Conservation (phyloP, 176 grass and related monocot species). For the Triticum urartu region DNA sequence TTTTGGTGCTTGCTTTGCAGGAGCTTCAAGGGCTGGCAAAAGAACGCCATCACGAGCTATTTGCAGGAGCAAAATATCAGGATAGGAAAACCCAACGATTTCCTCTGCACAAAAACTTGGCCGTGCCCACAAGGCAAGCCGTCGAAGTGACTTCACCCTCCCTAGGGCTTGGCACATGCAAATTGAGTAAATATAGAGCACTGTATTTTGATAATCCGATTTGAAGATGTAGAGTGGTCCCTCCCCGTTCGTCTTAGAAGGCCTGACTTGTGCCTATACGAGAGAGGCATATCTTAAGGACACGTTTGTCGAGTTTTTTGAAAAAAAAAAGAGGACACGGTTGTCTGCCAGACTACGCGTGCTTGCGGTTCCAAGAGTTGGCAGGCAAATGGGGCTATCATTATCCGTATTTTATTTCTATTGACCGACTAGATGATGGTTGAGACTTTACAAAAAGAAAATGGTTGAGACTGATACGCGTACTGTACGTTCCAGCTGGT, state of each 20-base stretch:
- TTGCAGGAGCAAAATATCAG: slow-evolving; percentile 69
- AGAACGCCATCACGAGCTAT: slow-evolving; percentile 73
- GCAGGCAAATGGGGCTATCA: not conserved
- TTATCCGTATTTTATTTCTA: not conserved
- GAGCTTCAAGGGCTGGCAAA: slow-evolving; percentile 98
- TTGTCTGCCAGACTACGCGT: not conserved
- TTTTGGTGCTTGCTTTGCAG: slow-evolving; percentile 37
- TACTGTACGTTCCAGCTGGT: not conserved
- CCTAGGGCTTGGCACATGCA: not conserved
- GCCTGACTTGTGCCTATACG: not conserved
- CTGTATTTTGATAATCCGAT: not conserved
- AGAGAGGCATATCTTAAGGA: not conserved
- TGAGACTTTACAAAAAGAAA: not conserved
- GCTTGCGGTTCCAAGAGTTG: not conserved
- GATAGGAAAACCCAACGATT: slow-evolving; percentile 83
- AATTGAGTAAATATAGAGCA: slow-evolving; percentile 6
- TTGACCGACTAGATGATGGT: not conserved
- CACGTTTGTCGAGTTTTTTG: not conserved
- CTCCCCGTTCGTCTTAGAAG: not conserved
- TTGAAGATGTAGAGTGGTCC: not conserved
- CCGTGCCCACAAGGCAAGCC: not conserved
- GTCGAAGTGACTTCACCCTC: not conserved
- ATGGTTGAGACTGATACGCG: not conserved
- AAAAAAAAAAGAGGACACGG: no score
- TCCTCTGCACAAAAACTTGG: not conserved